phyloP scores from a whole-genome alignment of 2,329 filamentous ascomycete species.

The Hymenotorrendiella dingleyae region DNA sequence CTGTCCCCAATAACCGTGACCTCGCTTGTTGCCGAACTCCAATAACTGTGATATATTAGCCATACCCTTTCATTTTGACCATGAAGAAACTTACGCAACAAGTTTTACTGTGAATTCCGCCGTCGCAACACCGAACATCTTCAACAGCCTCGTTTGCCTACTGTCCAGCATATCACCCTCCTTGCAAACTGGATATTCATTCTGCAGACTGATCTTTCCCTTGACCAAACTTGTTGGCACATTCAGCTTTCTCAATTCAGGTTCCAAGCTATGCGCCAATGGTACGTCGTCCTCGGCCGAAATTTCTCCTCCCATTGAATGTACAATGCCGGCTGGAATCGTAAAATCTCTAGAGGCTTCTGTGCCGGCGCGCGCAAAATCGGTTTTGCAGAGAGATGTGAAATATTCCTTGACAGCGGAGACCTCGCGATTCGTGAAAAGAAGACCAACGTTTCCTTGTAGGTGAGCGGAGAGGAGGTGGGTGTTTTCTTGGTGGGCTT shows the following conservation, averaged over 20 bases:
- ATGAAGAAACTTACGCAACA: constrained; percentile 52
- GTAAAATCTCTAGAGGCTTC: constrained; percentile 68
- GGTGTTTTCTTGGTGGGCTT: constrained; percentile 75
- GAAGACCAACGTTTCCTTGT: constrained; percentile 76
- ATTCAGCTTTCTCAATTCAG: constrained; percentile 79
- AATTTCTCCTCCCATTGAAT: constrained; percentile 74
- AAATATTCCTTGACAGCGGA: constrained; percentile 68
- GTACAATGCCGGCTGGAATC: constrained; percentile 77
- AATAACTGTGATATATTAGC: constrained; percentile 42
- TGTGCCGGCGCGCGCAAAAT: constrained; percentile 87
- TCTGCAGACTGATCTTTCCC: constrained; percentile 72
- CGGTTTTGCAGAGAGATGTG: constrained; percentile 62
- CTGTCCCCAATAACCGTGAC: constrained; percentile 51
- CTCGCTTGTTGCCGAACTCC: constrained; percentile 52
- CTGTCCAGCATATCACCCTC: constrained; percentile 83
- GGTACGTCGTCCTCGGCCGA: constrained; percentile 77
- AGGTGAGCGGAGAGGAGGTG: constrained; percentile 64
- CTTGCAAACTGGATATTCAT: constrained; percentile 59
- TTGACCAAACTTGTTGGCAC: constrained; percentile 85
- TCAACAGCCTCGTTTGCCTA: constrained; percentile 86
- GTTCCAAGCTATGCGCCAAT: constrained; percentile 82
- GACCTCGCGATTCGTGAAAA: constrained; percentile 78
- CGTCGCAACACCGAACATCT: constrained; percentile 86
- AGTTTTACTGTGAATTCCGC: constrained; percentile 84
- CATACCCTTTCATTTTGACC: not conserved